These are phyloP conservation scores for Triticum urartu DNA, from an alignment of 176 grass and related monocot genomes.

Conservation along the genomic window DNA sequence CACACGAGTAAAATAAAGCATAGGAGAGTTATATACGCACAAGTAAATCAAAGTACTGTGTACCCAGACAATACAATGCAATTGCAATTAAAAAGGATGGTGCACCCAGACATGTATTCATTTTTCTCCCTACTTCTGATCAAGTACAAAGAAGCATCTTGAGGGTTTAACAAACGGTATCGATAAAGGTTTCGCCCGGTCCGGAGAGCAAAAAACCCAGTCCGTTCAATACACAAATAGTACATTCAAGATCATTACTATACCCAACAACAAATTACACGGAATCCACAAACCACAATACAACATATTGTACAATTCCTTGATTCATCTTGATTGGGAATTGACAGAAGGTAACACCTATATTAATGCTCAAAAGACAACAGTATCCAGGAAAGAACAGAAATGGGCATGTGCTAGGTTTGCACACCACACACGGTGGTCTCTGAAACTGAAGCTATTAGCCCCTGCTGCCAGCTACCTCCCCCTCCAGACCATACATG, in stretches of 20 bases:
- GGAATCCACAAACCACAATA: neutral
- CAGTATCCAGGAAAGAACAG: neutral
- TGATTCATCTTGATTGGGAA: conserved; percentile 11
- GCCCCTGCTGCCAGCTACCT: neutral
- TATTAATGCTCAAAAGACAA: conserved; percentile 26
- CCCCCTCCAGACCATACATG: neutral
- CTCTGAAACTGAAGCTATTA: neutral
- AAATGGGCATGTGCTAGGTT: conserved; percentile 41
- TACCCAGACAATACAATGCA: too few species aligned
- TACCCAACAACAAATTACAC: neutral
- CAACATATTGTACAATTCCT: neutral
- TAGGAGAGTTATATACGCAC: too few species aligned
- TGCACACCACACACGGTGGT: conserved; percentile 14
- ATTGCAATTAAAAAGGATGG: too few species aligned
- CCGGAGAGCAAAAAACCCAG: too few species aligned
- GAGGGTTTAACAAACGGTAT: too few species aligned
- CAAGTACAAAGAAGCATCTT: too few species aligned
- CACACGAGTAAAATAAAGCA: too few species aligned
- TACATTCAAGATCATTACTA: neutral
- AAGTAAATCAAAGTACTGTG: too few species aligned
- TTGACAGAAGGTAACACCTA: neutral
- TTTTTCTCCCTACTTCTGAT: too few species aligned
- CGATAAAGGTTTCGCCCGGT: too few species aligned
- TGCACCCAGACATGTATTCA: too few species aligned
- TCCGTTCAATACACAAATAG: neutral